Conservation (phyloP, 2,329 filamentous ascomycete species). For the Fusarium pseudoanthophilum region DNA sequence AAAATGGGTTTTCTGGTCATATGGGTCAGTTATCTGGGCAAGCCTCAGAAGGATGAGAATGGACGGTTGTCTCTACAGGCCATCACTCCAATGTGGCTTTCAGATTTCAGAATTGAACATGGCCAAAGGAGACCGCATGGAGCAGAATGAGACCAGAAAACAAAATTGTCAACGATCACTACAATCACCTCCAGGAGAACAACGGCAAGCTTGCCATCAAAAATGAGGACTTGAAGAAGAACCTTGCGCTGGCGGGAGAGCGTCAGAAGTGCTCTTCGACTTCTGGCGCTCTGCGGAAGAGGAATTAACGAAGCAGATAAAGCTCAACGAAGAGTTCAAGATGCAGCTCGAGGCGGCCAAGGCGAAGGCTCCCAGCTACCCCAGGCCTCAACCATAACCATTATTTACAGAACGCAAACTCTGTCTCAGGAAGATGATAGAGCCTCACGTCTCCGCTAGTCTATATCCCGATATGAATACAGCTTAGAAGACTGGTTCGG, state of each 20-base stretch:
- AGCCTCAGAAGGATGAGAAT: too few relatives aligned
- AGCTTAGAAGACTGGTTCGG: too few relatives aligned
- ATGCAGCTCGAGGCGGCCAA: too few relatives aligned
- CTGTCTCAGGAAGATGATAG: too few relatives aligned
- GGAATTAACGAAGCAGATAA: too few relatives aligned
- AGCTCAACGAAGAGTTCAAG: too few relatives aligned
- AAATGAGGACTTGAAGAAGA: fast-evolving
- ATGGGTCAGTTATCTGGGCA: neutral
- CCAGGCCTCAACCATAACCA: too few relatives aligned
- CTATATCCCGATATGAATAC: too few relatives aligned
- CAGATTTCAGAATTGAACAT: neutral
- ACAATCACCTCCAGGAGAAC: neutral
- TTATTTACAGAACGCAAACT: too few relatives aligned
- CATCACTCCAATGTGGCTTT: neutral
- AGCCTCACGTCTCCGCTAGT: too few relatives aligned
- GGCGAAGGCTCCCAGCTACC: too few relatives aligned
- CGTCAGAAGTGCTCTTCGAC: neutral
- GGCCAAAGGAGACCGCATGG: neutral
- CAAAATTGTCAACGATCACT: neutral
- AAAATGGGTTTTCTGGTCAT: neutral
- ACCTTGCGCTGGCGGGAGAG: neutral
- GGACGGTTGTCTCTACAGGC: too few relatives aligned
- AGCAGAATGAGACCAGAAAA: neutral
- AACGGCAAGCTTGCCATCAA: neutral
- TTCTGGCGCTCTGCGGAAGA: neutral